Percentiles rank a stretch among this genome's conserved stretches.
phyloP scores from a whole-genome alignment of 139 green algal genomes.

The Chlamydomonas eustigma region DNA sequence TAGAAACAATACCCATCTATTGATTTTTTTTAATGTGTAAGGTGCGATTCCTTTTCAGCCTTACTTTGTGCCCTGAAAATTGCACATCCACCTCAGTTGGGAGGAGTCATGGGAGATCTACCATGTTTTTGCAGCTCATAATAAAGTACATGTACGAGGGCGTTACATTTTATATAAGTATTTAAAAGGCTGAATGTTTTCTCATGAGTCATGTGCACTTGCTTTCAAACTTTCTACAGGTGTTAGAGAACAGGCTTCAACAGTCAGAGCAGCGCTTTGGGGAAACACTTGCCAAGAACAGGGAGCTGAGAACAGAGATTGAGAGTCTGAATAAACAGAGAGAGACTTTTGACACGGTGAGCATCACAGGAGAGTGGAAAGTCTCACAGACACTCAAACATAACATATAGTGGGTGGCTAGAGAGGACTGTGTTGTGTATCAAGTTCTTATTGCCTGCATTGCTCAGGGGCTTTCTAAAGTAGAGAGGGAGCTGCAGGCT shows the following conservation, averaged over 20 bases:
- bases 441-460: too few species aligned
- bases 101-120: too few species aligned
- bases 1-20: too few species aligned
- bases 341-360: slow-evolving; percentile 19
- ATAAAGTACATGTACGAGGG: neutral
- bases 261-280: slow-evolving; percentile 29
- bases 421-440: too few species aligned
- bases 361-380: neutral
- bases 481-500: slow-evolving; percentile 32
- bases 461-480: neutral
- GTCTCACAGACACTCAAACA: neutral
- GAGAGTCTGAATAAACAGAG: slow-evolving; percentile 25
- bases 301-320: slow-evolving; percentile 31
- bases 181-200: neutral
- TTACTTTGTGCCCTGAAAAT: too few species aligned
- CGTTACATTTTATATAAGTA: neutral
- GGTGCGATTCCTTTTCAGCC: too few species aligned
- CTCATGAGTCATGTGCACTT: too few species aligned
- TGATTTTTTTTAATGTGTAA: too few species aligned
- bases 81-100: too few species aligned
- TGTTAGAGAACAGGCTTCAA: slow-evolving; percentile 30
- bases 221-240: too few species aligned
- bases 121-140: neutral
- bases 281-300: slow-evolving; percentile 34
- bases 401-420: too few species aligned